A percentile compares a stretch with the other conserved stretches of the same genome.
These are phyloP conservation scores for Tremella mesenterica DNA, from an alignment of 768 basidiomycete species.

Conservation along the genomic window DNA sequence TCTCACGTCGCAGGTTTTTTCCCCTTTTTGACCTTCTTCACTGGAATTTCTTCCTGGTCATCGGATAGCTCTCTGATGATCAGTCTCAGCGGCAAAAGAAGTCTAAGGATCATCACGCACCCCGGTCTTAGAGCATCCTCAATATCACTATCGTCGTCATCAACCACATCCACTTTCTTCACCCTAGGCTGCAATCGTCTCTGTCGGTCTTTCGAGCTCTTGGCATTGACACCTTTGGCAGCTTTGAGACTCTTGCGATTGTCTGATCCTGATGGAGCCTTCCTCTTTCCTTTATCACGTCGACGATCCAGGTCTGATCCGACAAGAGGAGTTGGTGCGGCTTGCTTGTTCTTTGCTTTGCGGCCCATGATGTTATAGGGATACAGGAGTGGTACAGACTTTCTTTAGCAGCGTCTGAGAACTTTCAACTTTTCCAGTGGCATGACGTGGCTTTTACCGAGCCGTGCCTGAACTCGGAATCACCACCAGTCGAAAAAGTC, in stretches of 20 bases:
- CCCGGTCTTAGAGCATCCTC: constrained; percentile 35
- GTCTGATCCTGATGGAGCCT: constrained; percentile 20
- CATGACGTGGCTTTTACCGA: background rate
- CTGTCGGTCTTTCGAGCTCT: constrained; percentile 11
- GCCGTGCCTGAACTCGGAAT: background rate
- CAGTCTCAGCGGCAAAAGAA: constrained; percentile 5
- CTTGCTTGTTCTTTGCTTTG: constrained; percentile 42
- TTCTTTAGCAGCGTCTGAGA: background rate
- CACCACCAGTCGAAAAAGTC: no score
- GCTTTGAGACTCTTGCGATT: constrained; percentile 22
- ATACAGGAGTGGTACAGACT: background rate
- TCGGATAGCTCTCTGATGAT: constrained; percentile 30
- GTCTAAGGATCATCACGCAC: constrained; percentile 13
- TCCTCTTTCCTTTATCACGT: constrained; percentile 28
- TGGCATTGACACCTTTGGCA: constrained; percentile 10
- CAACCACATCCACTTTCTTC: constrained; percentile 30
- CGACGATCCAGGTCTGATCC: constrained; percentile 24
- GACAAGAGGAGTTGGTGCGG: constrained; percentile 28
- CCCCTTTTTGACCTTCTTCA: constrained; percentile 28
- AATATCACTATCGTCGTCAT: constrained; percentile 36
- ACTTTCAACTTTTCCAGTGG: background rate
- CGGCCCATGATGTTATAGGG: constrained; percentile 30
- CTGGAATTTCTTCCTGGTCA: constrained; percentile 35
- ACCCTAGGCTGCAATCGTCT: constrained; percentile 9
- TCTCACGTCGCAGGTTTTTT: constrained; percentile 24